A percentile compares a stretch with the other conserved stretches of the same genome.
Evolutionary conservation across 495 filamentous ascomycete genomes (phyloP).

Genomic region (Usnea hakonensis): DNA sequence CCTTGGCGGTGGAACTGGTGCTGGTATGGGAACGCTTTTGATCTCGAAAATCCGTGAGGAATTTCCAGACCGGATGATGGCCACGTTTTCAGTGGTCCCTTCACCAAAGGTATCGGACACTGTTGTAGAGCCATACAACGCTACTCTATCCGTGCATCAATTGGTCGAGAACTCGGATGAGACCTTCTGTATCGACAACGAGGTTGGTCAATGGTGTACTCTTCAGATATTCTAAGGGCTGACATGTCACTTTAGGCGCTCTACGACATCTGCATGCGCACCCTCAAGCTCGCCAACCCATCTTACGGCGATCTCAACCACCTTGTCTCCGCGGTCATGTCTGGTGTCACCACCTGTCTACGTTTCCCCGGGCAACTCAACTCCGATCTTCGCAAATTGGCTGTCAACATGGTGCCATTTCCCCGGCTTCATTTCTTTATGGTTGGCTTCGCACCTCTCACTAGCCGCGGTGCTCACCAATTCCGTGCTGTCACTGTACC

Average conservation of each 20-base stretch:
- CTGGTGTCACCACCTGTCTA: conserved; percentile 94
- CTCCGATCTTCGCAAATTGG: conserved; percentile 98
- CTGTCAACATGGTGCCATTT: conserved; percentile 99
- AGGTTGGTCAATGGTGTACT: conserved; percentile 44
- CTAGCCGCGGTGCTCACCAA: conserved; percentile 84
- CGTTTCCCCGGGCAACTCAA: conserved; percentile 99
- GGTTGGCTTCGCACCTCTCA: conserved; percentile 99
- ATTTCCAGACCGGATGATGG: conserved; percentile 99
- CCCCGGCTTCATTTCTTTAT: conserved; percentile 99
- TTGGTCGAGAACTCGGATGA: conserved; percentile 99
- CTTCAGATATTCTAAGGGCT: conserved; percentile 14
- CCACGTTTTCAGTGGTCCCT: conserved; percentile 98
- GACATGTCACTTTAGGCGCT: conserved; percentile 55
- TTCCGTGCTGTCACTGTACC: conserved; percentile 98
- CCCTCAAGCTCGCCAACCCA: conserved; percentile 94
- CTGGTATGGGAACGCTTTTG: conserved; percentile 98
- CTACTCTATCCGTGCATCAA: conserved; percentile 97
- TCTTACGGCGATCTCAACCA: conserved; percentile 99
- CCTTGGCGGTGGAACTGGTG: conserved; percentile 99
- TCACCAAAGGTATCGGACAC: conserved; percentile 99
- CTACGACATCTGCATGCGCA: conserved; percentile 99
- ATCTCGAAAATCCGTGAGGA: conserved; percentile 99
- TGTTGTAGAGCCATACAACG: conserved; percentile 99
- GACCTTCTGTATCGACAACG: conserved; percentile 99
- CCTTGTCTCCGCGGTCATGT: conserved; percentile 99